phyloP scores from a whole-genome alignment of 768 basidiomycete genomes.

The Psilocybe subaeruginosa region DNA sequence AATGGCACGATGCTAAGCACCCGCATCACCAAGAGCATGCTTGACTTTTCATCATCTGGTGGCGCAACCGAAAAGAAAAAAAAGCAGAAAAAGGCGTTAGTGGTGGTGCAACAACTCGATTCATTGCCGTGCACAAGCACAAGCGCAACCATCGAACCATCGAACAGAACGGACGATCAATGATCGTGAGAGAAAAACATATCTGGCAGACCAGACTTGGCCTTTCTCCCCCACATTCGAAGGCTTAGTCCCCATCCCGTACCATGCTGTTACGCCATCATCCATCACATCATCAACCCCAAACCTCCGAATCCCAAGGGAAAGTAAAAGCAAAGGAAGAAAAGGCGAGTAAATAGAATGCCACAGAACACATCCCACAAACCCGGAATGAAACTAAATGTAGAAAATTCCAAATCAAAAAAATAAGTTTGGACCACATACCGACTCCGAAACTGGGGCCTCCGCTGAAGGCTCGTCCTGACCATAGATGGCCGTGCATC shows the following conservation, averaged over 20 bases:
- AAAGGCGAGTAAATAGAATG: background rate
- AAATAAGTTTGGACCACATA: constrained; percentile 34
- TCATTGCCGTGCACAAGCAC: too few species aligned
- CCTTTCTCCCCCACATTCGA: background rate
- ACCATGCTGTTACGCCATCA: constrained; percentile 1
- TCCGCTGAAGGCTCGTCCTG: constrained; percentile 85
- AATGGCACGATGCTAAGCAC: constrained; percentile 94
- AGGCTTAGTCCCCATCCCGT: background rate
- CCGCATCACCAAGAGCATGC: constrained; percentile 96
- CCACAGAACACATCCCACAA: background rate
- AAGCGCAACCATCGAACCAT: background rate
- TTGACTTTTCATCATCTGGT: constrained; percentile 89
- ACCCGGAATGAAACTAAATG: background rate
- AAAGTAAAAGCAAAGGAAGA: background rate
- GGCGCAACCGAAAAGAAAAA: constrained; percentile 7
- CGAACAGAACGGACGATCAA: constrained; percentile 17
- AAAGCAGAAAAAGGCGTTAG: background rate
- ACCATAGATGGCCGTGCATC: constrained; percentile 94
- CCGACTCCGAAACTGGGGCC: constrained; percentile 95
- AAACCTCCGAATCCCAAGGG: constrained; percentile 9
- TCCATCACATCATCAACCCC: background rate
- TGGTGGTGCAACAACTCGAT: background rate
- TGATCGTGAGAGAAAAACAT: constrained; percentile 28
- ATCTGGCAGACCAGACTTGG: background rate
- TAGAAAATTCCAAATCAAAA: background rate